A percentile compares a stretch with the other conserved stretches of the same genome.
phyloP scores from a whole-genome alignment of 169 alveolate species.

The Cryptosporidium meleagridis region DNA sequence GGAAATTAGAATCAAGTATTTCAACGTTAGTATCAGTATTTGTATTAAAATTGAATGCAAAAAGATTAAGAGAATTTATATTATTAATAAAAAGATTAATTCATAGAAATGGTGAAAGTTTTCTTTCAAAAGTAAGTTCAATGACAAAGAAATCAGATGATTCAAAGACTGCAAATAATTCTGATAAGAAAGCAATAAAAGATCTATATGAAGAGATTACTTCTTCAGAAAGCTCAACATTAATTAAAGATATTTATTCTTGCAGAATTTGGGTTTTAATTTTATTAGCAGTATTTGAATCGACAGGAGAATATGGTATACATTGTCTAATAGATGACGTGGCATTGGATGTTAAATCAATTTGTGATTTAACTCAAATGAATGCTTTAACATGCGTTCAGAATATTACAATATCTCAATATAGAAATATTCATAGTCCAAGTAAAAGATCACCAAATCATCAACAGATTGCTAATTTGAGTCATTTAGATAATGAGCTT shows the following conservation, averaged over 20 bases:
- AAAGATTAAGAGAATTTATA: slow-evolving; percentile 16
- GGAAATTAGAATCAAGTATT: slow-evolving; percentile 56
- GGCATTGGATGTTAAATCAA: slow-evolving; percentile 36
- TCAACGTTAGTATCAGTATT: slow-evolving; percentile 31
- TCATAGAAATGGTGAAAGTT: slow-evolving; percentile 59
- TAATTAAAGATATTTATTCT: slow-evolving; percentile 30
- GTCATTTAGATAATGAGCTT: slow-evolving; percentile 4
- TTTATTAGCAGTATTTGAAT: slow-evolving; percentile 8
- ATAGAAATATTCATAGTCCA: not conserved
- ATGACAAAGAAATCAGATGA: not conserved
- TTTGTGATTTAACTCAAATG: slow-evolving; percentile 43
- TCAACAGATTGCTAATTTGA: slow-evolving; percentile 28
- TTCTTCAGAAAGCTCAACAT: not conserved
- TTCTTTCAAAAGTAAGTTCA: slow-evolving; percentile 9
- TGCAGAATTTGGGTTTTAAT: slow-evolving; percentile 59
- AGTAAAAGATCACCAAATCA: not conserved
- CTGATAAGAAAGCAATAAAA: not conserved
- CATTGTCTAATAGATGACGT: slow-evolving; percentile 51
- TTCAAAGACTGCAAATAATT: not conserved
- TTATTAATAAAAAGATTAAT: slow-evolving; percentile 18
- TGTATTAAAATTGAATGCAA: slow-evolving; percentile 27
- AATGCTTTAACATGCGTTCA: slow-evolving; percentile 65
- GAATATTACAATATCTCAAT: slow-evolving; percentile 34
- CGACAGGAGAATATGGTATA: slow-evolving; percentile 48
- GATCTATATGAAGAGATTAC: slow-evolving; percentile 12